These are phyloP conservation scores for Gaeumannomyces tritici DNA, from an alignment of 2,329 filamentous ascomycete species.

Conservation along the genomic window DNA sequence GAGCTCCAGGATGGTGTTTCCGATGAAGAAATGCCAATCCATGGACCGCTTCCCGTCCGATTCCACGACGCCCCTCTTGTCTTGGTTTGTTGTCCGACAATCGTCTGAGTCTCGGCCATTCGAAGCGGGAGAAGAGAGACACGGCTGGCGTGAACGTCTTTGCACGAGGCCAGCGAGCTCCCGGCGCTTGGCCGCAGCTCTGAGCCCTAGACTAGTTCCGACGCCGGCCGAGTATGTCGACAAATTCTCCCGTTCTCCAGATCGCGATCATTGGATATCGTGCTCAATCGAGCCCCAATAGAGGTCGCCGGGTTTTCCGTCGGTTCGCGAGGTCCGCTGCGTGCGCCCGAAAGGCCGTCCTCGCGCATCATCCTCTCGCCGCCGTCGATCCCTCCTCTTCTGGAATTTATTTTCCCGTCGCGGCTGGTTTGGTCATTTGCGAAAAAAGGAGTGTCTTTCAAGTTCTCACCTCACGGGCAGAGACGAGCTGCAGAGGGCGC, in stretches of 20 bases:
- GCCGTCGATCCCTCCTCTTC: not conserved
- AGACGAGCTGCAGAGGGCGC: constrained; percentile 96
- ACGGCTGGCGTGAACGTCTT: not conserved
- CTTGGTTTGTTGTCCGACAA: not conserved
- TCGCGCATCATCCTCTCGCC: not conserved
- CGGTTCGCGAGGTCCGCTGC: not conserved
- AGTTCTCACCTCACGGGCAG: constrained; percentile 94
- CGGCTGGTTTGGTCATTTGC: constrained; percentile 2
- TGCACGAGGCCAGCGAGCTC: not conserved
- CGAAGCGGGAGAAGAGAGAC: not conserved
- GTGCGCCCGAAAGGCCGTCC: not conserved
- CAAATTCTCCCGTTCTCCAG: constrained; percentile 1
- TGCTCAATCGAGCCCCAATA: constrained; percentile 5
- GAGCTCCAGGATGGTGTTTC: constrained; percentile 52
- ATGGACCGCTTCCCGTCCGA: constrained; percentile 71
- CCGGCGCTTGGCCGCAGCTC: not conserved
- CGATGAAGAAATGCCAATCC: constrained; percentile 29
- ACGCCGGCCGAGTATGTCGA: not conserved
- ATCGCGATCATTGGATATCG: constrained; percentile 5
- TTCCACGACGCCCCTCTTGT: constrained; percentile 33
- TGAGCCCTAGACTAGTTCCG: not conserved
- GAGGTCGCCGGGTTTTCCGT: constrained; percentile 1
- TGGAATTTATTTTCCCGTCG: not conserved
- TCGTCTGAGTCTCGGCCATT: constrained; percentile 3
- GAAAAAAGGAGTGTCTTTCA: constrained; percentile 16